phyloP scores from a whole-genome alignment of 805 yeast genomes.

The Candida sonorensis region DNA sequence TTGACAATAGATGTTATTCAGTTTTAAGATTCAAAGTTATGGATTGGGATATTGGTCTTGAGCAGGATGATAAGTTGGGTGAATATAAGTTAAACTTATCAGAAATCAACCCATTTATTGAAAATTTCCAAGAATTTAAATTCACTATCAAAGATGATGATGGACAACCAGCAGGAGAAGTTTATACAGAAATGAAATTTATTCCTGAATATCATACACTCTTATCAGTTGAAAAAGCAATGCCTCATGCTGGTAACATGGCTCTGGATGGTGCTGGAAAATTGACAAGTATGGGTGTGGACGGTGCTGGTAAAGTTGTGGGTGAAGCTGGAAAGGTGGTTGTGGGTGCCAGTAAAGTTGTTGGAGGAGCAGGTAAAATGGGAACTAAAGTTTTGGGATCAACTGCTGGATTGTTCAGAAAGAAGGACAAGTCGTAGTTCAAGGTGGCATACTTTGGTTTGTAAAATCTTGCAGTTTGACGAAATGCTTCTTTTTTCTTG shows the following conservation, averaged over 20 bases:
- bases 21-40: conserved; percentile 48
- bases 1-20: conserved; percentile 58
- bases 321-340: conserved; percentile 36
- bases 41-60: conserved; percentile 95
- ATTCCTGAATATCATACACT: conserved; percentile 58
- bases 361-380: conserved; percentile 45
- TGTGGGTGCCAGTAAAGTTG: conserved; percentile 34
- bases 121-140: conserved; percentile 37
- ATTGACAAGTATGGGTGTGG: too few species aligned
- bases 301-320: conserved; percentile 40
- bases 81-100: conserved; percentile 49
- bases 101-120: conserved; percentile 51
- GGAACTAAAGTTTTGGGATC: conserved; percentile 48
- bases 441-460: too few species aligned
- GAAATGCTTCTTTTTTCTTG: too few species aligned
- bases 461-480: too few species aligned
- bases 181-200: conserved; percentile 54
- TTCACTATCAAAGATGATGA: conserved; percentile 46
- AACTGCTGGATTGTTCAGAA: conserved; percentile 31
- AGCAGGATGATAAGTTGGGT: conserved; percentile 78
- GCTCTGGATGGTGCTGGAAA: conserved; percentile 43
- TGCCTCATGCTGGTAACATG: conserved; percentile 30
- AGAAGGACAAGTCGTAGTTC: conserved; percentile 7
- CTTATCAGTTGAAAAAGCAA: conserved; percentile 32
- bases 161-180: conserved; percentile 55